phyloP scores from a whole-genome alignment of 1,284 basidiomycete species.

The Tilletia indica region DNA sequence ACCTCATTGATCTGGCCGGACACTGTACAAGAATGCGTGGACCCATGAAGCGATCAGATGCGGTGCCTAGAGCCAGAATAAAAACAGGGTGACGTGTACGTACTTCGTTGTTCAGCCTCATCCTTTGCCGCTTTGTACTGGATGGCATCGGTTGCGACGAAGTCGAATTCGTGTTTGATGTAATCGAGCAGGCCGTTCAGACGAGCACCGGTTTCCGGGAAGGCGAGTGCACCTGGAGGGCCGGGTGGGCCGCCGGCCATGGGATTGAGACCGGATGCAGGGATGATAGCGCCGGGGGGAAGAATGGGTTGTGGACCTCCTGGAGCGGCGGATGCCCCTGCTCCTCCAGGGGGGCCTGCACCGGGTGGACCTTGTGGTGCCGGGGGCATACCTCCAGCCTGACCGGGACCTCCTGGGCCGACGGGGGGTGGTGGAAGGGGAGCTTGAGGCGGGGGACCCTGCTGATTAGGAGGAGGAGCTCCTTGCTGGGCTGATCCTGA shows the following conservation, averaged over 20 bases:
- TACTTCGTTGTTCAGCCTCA: slow-evolving; percentile 84
- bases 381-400: background rate
- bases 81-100: slow-evolving; percentile 33
- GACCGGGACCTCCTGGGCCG: background rate
- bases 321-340: background rate
- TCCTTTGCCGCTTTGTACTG: slow-evolving; percentile 75
- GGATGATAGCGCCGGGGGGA: background rate
- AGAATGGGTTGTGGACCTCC: background rate
- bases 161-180: slow-evolving; percentile 81
- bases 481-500: background rate
- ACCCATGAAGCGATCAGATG: background rate
- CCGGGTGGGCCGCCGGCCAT: background rate
- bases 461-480: background rate
- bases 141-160: slow-evolving; percentile 66
- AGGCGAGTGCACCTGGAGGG: background rate
- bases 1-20: slow-evolving; percentile 70
- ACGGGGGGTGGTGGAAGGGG: background rate
- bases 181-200: slow-evolving; percentile 78
- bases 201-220: slow-evolving; percentile 49
- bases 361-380: slow-evolving; percentile 10
- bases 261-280: background rate
- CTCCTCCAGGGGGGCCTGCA: too few relatives aligned
- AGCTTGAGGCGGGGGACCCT: background rate
- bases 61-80: background rate
- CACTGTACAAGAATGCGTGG: slow-evolving; percentile 59